Evolutionary conservation across 495 filamentous ascomycete species (phyloP).

Genomic region (Aspergillus avenaceus): DNA sequence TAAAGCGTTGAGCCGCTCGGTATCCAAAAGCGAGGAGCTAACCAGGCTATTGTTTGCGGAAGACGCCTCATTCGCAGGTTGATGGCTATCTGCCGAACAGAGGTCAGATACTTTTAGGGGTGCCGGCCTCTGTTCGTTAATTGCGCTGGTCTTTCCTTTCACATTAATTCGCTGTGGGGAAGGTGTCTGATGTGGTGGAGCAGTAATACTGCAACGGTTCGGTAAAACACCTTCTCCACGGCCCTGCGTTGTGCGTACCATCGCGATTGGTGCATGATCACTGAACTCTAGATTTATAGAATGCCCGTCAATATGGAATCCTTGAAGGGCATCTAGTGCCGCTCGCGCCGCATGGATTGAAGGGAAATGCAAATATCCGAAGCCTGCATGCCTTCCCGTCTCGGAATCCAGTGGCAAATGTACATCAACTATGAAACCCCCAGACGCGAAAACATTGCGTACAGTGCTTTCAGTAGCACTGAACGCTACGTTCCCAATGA

Average conservation of each 20-base stretch:
- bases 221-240: background rate
- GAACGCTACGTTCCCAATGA: slow-evolving; percentile 89
- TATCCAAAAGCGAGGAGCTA: slow-evolving; percentile 6
- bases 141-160: background rate
- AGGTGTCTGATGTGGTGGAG: too few species aligned
- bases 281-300: slow-evolving; percentile 86
- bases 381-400: slow-evolving; percentile 80
- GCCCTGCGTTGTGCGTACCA: slow-evolving; percentile 7
- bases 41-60: background rate
- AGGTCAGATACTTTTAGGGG: background rate
- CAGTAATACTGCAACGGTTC: too few species aligned
- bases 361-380: slow-evolving; percentile 81
- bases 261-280: slow-evolving; percentile 26
- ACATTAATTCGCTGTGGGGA: background rate
- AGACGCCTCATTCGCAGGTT: background rate
- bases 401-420: slow-evolving; percentile 82
- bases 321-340: slow-evolving; percentile 70
- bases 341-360: slow-evolving; percentile 73
- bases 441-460: slow-evolving; percentile 68
- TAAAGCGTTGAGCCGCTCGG: slow-evolving; percentile 20
- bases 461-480: slow-evolving; percentile 71
- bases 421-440: slow-evolving; percentile 66
- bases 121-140: background rate
- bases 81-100: slow-evolving; percentile 1
- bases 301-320: slow-evolving; percentile 72